Conservation (phyloP, 202 grass and related monocot genomes). For the Bolboschoenoplectus hybrid region DNA sequence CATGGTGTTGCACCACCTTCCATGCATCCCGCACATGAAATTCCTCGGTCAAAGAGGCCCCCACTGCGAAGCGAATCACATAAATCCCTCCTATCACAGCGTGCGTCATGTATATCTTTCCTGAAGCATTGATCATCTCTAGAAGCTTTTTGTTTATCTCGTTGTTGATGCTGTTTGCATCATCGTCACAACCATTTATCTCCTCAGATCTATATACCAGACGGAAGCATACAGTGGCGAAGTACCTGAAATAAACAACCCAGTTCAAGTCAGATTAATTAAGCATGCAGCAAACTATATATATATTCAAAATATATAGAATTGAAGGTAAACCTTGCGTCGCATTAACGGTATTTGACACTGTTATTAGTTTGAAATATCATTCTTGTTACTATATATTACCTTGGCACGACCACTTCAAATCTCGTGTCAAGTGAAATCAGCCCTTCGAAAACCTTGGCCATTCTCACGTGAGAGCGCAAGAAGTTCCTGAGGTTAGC, state of each 20-base stretch:
- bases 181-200: not conserved
- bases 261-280: too few species aligned
- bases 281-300: too few species aligned
- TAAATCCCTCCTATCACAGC: not conserved
- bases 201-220: not conserved
- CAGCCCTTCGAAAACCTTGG: not conserved
- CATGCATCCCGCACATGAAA: not conserved
- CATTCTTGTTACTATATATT: not conserved
- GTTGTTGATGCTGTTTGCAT: not conserved
- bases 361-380: too few species aligned
- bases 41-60: not conserved
- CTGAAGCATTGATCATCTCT: not conserved
- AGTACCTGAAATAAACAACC: not conserved
- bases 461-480: not conserved
- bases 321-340: not conserved
- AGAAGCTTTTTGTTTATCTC: not conserved
- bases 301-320: not conserved
- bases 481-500: constrained; percentile 2
- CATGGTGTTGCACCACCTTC: not conserved
- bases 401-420: not conserved
- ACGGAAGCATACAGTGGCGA: not conserved
- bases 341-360: too few species aligned
- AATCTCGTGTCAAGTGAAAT: constrained; percentile 3
- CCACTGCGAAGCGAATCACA: not conserved
- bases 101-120: constrained; percentile 1